These are phyloP conservation scores for Blastomyces percursus DNA, from an alignment of 2,329 filamentous ascomycete species.

Conservation along the genomic window DNA sequence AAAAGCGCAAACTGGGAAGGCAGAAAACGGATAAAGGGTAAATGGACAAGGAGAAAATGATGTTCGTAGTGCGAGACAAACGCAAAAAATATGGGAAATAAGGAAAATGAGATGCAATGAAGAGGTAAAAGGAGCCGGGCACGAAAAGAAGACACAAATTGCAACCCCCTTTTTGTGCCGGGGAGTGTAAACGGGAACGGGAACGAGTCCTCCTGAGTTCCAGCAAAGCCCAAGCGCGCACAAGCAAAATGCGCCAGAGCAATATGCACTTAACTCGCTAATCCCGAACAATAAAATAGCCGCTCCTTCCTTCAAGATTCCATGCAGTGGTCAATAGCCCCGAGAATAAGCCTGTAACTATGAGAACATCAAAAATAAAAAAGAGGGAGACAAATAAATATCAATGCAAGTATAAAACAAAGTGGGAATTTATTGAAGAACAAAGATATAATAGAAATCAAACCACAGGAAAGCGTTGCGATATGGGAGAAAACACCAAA, in stretches of 20 bases:
- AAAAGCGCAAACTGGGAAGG: neutral
- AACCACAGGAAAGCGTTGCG: conserved; percentile 18
- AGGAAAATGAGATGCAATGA: conserved; percentile 3
- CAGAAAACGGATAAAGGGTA: neutral
- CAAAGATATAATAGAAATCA: conserved; percentile 19
- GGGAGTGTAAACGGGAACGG: neutral
- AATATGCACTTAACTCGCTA: conserved; percentile 5
- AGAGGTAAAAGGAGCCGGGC: conserved; percentile 6
- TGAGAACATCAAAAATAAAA: conserved; percentile 6
- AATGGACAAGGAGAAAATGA: neutral
- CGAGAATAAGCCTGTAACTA: conserved; percentile 12
- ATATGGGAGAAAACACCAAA: conserved; percentile 18
- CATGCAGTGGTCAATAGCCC: conserved; percentile 13
- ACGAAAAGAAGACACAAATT: conserved; percentile 5
- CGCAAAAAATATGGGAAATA: neutral
- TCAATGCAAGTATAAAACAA: conserved; percentile 7
- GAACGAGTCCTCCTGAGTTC: neutral
- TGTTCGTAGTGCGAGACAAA: neutral
- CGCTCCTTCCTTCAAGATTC: conserved; percentile 11
- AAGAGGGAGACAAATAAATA: conserved; percentile 7
- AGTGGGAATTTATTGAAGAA: conserved; percentile 16
- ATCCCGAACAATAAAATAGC: conserved; percentile 9
- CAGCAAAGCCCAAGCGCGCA: neutral
- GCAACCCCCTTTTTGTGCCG: neutral
- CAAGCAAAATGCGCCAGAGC: conserved; percentile 3